Evolutionary conservation across 129 eudicot species (phyloP).

Genomic region (Heracleum sosnowskyi): DNA sequence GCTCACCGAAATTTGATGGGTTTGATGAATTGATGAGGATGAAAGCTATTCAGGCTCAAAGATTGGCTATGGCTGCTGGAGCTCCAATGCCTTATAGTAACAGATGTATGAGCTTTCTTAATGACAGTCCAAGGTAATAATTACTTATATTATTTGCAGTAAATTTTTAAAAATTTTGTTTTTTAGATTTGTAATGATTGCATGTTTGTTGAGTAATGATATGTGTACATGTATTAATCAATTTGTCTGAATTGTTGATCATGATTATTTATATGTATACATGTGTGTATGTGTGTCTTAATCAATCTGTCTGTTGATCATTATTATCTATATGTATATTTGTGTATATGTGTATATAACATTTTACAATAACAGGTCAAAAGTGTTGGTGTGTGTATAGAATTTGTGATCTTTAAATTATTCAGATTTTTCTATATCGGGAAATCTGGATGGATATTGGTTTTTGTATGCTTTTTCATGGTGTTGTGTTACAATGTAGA

Average conservation of each 20-base stretch:
- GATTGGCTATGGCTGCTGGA: slow-evolving; percentile 26
- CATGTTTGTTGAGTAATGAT: neutral
- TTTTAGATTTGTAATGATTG: neutral
- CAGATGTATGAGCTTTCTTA: slow-evolving; percentile 35
- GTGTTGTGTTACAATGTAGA: slow-evolving; percentile 25
- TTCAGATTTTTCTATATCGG: neutral
- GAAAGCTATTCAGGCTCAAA: slow-evolving; percentile 48
- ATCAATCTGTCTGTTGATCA: neutral
- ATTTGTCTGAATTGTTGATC: neutral
- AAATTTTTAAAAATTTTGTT: neutral
- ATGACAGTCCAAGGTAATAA: slow-evolving; percentile 35
- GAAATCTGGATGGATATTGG: neutral
- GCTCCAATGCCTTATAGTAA: slow-evolving; percentile 31
- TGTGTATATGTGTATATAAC: neutral
- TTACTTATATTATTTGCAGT: neutral
- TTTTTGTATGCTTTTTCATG: neutral
- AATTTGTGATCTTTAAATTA: neutral
- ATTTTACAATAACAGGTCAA: neutral
- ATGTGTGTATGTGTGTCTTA: neutral
- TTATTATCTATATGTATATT: neutral
- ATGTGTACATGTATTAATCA: neutral
- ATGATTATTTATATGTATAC: neutral
- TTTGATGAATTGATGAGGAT: slow-evolving; percentile 44
- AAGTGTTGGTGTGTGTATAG: neutral
- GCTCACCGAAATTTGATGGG: slow-evolving; percentile 60